Base-by-base conservation (phyloP, 192 early-diverging fungal genomes). In the Linnemannia exigua region DNA sequence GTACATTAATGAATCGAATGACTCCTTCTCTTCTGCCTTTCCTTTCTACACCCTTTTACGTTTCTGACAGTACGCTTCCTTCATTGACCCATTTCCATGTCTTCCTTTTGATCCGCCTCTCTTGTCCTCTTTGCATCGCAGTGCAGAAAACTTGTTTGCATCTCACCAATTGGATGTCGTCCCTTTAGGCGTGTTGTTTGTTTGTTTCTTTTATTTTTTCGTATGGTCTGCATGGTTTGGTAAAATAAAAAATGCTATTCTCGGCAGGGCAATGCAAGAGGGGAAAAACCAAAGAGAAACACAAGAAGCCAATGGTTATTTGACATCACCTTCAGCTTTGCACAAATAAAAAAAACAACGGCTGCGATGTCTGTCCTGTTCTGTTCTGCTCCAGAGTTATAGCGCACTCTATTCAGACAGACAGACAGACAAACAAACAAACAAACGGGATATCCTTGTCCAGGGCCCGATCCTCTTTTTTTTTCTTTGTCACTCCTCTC, bases 381-480 rank as follows among this genome's bases (percentile, higher is more conserved):
- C 35, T 36, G 16, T 68, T 22, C 67, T 38, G 14, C 38, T n/a
- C 37, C 22, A 15, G 33, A 63, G 14, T 11, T 14, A 31, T n/a
- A 63, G 58, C n/a, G n/a, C n/a, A n/a, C n/a, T n/a, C n/a, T n/a
- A n/a, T n/a, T n/a, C n/a, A n/a, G n/a, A n/a, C n/a, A n/a, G n/a
- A n/a, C n/a, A 54, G 22, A 20, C 52, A 25, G 52, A 11, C n/a
- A 54, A 63, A 6, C 9, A 44, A 28, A 31, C 25, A 11, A 50
- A 50, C 48, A 17, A 31, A 63, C 11, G 8, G 25, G 58, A 61
- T 61, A 31, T 61, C 22, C 25, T 58, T 61, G 54, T 31, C 58
- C 58, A 63, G 58, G 58, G 58, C 58, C 58, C 58, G 58, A 63
- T 63, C 58, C 58, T 31, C 25, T 31, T 61, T 31, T 61, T 31